phyloP scores from a whole-genome alignment of 2,329 filamentous ascomycete species.

The Fonsecaea erecta region DNA sequence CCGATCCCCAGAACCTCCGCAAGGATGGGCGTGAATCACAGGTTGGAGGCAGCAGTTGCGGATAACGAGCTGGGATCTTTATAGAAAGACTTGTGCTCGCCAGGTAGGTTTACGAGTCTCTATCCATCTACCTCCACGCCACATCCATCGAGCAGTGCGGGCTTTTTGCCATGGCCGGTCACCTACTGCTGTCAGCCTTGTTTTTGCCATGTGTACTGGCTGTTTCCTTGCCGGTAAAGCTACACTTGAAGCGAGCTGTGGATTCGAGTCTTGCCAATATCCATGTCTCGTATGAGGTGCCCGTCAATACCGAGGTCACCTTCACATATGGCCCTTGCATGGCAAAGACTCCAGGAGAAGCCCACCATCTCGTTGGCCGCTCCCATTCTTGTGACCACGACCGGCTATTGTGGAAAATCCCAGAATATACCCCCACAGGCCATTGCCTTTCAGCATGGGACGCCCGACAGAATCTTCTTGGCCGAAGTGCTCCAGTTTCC shows the following conservation, averaged over 20 bases:
- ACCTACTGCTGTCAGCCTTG: slow-evolving; percentile 4
- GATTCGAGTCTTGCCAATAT: slow-evolving; percentile 29
- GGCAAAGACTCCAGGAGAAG: slow-evolving; percentile 23
- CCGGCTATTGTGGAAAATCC: slow-evolving; percentile 27
- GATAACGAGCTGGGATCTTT: not conserved
- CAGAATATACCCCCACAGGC: slow-evolving; percentile 21
- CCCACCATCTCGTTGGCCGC: slow-evolving; percentile 26
- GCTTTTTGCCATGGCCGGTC: slow-evolving; percentile 13
- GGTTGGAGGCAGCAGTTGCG: not conserved
- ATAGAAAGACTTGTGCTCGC: slow-evolving; percentile 12
- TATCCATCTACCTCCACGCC: not conserved
- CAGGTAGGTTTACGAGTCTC: not conserved
- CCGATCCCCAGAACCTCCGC: not conserved
- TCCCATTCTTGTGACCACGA: slow-evolving; percentile 25
- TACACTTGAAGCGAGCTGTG: slow-evolving; percentile 27
- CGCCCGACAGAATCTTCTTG: slow-evolving; percentile 20
- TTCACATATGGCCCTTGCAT: slow-evolving; percentile 29
- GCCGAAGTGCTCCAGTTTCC: slow-evolving; percentile 26
- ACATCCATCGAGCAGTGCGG: not conserved
- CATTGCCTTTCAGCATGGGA: slow-evolving; percentile 28
- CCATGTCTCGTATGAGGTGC: slow-evolving; percentile 20
- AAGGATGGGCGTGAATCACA: not conserved
- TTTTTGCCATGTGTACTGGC: slow-evolving; percentile 20
- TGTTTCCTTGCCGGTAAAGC: slow-evolving; percentile 18
- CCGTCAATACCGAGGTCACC: slow-evolving; percentile 14